phyloP scores from a whole-genome alignment of 345 rosid genomes.

The Eucalyptus erythrocorys region DNA sequence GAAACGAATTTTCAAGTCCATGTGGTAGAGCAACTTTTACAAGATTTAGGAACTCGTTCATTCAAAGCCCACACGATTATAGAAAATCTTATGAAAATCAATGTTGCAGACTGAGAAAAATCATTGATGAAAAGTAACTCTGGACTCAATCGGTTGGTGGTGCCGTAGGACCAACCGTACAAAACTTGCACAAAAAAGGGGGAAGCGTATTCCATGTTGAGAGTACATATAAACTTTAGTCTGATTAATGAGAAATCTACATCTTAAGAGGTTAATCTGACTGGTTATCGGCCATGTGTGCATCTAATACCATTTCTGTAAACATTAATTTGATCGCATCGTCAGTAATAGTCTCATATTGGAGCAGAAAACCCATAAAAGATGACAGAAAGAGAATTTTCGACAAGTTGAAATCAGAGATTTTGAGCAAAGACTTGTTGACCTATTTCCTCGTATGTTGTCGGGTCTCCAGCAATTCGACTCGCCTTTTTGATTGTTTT shows the following conservation, averaged over 20 bases:
- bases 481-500: background rate
- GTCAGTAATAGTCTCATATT: background rate
- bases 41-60: background rate
- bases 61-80: fast-evolving
- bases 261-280: background rate
- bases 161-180: fast-evolving
- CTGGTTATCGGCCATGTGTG: background rate
- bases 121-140: background rate
- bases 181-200: fast-evolving
- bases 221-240: background rate
- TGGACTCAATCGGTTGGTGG: fast-evolving
- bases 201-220: background rate
- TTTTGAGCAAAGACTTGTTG: background rate
- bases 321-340: background rate
- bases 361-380: background rate
- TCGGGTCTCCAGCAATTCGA: background rate
- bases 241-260: background rate
- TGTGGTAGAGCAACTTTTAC: background rate
- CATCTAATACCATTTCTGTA: background rate
- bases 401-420: background rate
- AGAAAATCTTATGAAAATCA: background rate
- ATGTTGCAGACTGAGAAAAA: fast-evolving
- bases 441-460: fast-evolving
- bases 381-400: background rate
- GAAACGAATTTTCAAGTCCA: background rate